Evolutionary conservation across 2,329 filamentous ascomycete genomes (phyloP), one percentile per base, ranked within the genome.

Genomic region (Neopestalotiopsis clavispora): DNA sequence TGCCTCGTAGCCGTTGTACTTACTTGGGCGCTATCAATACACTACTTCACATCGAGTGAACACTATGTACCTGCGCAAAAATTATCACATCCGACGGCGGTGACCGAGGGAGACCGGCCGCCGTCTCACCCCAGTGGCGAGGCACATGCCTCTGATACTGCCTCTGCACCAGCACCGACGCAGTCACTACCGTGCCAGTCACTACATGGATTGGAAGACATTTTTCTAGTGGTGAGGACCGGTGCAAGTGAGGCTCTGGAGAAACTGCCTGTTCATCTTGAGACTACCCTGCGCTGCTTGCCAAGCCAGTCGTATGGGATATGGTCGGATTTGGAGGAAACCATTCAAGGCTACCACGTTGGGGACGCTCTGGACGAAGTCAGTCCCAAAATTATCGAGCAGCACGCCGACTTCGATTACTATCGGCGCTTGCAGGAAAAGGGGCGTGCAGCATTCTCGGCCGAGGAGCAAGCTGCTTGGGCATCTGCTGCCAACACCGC

Each of bases 201-300:
- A 3, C 70, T 81, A 2, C 78, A 81, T 9, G 83, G 82, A 12
- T 78, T 85, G 20, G 80, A 86, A 3, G 82, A 90, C 73, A 77
- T 89, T 60, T 84, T 89, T 69, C 82, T 90, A 14, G 79, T 89
- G 10, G 80, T 90, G 70, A 85, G 86, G 71, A 90, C 88, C 0
- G 88, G 87, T 66, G 86, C 87, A n/a, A 87, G 86, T 13, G 87
- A 90, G 73, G 82, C 87, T 14, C 76, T 80, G 66, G 82, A 85
- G 38, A 88, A 89, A 74, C 81, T 90, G 2, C 86, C 87, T 1
- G 77, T 83, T 3, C 87, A 89, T 72, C 82, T 89, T 68, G 75
- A 81, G 64, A 87, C 85, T 1, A 87, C 87, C 0, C 80, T 90
- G 23, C 80, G 81, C 71, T 90, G 88, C 78, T 82, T 87, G 60